Conservation (phyloP, 2,329 filamentous ascomycete species). For the Mycocentrospora acerina region DNA sequence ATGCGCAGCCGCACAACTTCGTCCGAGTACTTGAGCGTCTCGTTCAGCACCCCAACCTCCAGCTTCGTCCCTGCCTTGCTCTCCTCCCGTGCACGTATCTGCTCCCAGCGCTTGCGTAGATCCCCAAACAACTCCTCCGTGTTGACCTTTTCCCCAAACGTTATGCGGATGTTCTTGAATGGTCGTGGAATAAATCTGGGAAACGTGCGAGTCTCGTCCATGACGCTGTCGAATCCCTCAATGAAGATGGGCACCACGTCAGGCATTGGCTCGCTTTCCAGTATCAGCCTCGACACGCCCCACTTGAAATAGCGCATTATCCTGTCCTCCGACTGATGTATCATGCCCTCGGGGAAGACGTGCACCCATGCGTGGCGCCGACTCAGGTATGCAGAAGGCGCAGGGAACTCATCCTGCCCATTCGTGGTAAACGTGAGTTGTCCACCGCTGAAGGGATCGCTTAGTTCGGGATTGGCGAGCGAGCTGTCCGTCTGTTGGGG, state of each 20-base stretch:
- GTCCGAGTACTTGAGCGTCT: constrained; percentile 65
- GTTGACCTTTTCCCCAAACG: constrained; percentile 78
- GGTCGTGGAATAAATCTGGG: constrained; percentile 79
- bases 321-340: constrained; percentile 79
- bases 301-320: constrained; percentile 97
- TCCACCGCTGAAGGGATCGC: constrained; percentile 58
- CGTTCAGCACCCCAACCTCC: constrained; percentile 61
- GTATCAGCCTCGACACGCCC: constrained; percentile 87
- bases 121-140: constrained; percentile 75
- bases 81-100: constrained; percentile 59
- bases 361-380: constrained; percentile 85
- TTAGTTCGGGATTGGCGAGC: constrained; percentile 33
- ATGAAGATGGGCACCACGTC: constrained; percentile 94
- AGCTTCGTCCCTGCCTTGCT: constrained; percentile 42
- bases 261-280: constrained; percentile 84
- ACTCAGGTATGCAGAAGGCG: constrained; percentile 69
- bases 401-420: constrained; percentile 64
- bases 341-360: constrained; percentile 92
- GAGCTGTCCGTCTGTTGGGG: constrained; percentile 26
- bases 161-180: constrained; percentile 69
- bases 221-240: constrained; percentile 82
- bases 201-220: constrained; percentile 79
- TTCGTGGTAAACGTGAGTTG: constrained; percentile 66
- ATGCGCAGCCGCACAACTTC: constrained; percentile 77
- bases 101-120: constrained; percentile 72